phyloP scores from a whole-genome alignment of 1,284 basidiomycete species.

The Pholiota adiposa region DNA sequence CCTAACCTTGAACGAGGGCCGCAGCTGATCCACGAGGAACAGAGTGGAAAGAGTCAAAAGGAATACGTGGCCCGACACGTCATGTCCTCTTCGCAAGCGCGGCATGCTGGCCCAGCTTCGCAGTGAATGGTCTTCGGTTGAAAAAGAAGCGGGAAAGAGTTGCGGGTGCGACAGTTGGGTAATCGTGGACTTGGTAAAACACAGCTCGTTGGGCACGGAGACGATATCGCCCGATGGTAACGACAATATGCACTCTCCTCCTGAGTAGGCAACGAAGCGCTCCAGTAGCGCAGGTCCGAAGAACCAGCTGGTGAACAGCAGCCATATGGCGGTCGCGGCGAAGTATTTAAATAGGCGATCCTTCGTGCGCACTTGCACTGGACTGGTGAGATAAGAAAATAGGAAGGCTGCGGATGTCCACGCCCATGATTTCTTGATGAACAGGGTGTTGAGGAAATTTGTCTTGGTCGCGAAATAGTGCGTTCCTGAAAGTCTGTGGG shows the following conservation, averaged over 20 bases:
- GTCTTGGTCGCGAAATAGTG: conserved; percentile 84
- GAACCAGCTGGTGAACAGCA: conserved; percentile 87
- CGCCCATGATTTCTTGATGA: conserved; percentile 92
- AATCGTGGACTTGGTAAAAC: conserved; percentile 54
- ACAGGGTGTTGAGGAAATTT: conserved; percentile 83
- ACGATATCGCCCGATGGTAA: conserved; percentile 62
- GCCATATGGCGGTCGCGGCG: conserved; percentile 74
- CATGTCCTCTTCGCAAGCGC: conserved; percentile 80
- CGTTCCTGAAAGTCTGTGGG: conserved; percentile 67
- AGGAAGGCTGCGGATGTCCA: conserved; percentile 84
- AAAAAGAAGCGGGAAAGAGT: conserved; percentile 20
- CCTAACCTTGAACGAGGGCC: conserved; percentile 46
- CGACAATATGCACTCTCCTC: conserved; percentile 79
- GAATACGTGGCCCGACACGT: conserved; percentile 95
- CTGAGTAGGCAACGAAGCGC: conserved; percentile 75
- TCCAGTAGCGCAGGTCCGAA: conserved; percentile 87
- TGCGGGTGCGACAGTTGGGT: conserved; percentile 64
- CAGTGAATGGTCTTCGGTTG: conserved; percentile 35
- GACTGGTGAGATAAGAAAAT: conserved; percentile 58
- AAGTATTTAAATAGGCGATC: conserved; percentile 59
- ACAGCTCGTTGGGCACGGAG: conserved; percentile 62
- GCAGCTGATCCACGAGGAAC: conserved; percentile 80
- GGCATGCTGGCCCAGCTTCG: conserved; percentile 52
- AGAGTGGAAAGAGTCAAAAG: conserved; percentile 85
- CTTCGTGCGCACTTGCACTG: conserved; percentile 43